Conservation (phyloP, 2,329 filamentous ascomycete species). For the Aspergillus alliaceus region DNA sequence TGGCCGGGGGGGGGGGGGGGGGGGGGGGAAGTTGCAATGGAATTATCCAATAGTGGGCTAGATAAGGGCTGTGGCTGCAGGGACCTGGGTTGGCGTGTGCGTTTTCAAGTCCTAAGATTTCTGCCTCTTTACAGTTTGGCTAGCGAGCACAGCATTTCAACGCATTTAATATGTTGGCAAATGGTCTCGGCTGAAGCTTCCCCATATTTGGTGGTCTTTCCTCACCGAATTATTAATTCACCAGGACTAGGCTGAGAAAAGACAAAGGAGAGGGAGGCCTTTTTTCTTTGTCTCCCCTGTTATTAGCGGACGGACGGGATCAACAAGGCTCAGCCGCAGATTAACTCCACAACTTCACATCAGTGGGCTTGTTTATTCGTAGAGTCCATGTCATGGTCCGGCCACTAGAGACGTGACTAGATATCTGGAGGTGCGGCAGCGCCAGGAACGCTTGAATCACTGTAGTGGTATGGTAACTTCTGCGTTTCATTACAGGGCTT, state of each 20-base stretch:
- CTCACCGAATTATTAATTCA: neutral
- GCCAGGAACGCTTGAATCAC: conserved; percentile 8
- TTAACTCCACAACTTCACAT: conserved; percentile 3
- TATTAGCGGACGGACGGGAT: conserved; percentile 7
- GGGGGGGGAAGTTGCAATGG: neutral
- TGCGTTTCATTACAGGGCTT: neutral
- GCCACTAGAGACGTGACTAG: neutral
- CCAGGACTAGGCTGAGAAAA: neutral
- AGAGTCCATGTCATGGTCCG: neutral
- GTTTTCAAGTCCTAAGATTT: neutral
- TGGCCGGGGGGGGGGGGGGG: no score
- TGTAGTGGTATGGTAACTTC: neutral
- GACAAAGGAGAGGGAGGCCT: neutral
- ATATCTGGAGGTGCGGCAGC: conserved; percentile 1
- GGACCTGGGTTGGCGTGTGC: conserved; percentile 3
- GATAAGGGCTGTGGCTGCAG: neutral
- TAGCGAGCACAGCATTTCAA: neutral
- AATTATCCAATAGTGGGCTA: neutral
- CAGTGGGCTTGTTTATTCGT: neutral
- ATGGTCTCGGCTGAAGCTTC: neutral
- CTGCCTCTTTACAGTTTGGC: no score
- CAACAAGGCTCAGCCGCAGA: conserved; percentile 14
- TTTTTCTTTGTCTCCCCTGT: no score
- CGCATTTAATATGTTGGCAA: neutral
- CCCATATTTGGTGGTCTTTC: neutral